Conservation (phyloP, 352 stramenopile species). For the Globisporangium emineosum region DNA sequence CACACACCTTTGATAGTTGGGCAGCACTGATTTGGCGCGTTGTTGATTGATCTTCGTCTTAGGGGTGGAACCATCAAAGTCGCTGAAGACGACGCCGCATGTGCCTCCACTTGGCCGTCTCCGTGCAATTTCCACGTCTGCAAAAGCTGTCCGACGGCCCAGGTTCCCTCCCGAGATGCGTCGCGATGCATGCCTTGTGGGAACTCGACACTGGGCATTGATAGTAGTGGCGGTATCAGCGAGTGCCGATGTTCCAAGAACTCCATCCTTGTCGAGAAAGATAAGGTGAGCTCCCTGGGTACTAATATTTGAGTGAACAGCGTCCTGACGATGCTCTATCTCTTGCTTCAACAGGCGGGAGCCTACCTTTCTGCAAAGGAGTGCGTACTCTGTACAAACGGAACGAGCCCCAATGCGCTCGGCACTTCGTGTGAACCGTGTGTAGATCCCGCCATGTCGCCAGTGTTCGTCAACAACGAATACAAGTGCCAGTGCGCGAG, state of each 20-base stretch:
- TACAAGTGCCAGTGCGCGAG: conserved; percentile 54
- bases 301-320: background rate
- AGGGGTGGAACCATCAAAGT: conserved; percentile 23
- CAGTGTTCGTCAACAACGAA: conserved; percentile 23
- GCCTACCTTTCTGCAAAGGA: conserved; percentile 54
- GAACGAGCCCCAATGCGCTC: conserved; percentile 28
- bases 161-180: conserved; percentile 42
- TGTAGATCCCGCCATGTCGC: conserved; percentile 74
- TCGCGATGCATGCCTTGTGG: conserved; percentile 56
- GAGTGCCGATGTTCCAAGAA: conserved; percentile 53
- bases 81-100: conserved; percentile 29
- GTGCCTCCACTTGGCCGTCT: conserved; percentile 58
- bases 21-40: background rate
- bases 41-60: conserved; percentile 1
- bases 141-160: conserved; percentile 27
- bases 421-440: conserved; percentile 66
- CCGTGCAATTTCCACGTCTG: conserved; percentile 54
- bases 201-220: conserved; percentile 50
- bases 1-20: too few species aligned
- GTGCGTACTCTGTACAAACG: conserved; percentile 50
- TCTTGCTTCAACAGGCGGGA: conserved; percentile 31
- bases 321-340: background rate
- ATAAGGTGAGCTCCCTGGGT: conserved; percentile 20
- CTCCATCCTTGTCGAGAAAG: conserved; percentile 54
- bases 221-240: too few species aligned